Base-by-base conservation (phyloP, 2,329 filamentous ascomycete species). In the Neonectria ditissima region DNA sequence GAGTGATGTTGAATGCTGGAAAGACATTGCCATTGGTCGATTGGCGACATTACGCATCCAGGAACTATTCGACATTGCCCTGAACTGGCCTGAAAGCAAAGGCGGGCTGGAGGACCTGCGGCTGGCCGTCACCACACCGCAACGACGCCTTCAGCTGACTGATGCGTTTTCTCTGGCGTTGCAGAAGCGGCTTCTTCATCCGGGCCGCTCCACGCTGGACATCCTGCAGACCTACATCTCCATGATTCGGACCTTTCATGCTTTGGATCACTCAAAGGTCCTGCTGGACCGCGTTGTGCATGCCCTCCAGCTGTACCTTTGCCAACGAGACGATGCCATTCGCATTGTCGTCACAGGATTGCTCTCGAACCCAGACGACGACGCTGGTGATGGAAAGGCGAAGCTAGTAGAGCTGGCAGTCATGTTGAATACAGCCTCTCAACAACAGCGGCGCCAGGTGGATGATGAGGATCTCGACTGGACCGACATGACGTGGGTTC, bases 401-500 rank as follows among this genome's bases (percentile, higher is more conserved):
- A 90, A 80, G 74, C 86, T 92, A 4, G 82, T 87, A 26, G 91
- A 93, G 75, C 83, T 94, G 11, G 91, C 91, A 1, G 80, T 84
- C 14, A 82, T 93, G 43, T 85, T 94, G 52, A 85, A 87, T 39
- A 87, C 90, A 65, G 84, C 87, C 0, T 80, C 86, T 10, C 84
- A 88, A 64, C 82, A 85, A 62, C 80, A 83, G 14, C 81, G 83
- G 9, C 80, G 80, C 39, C 83, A 84, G 20, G 79, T 82, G 9
- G 86, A 89, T 26, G 88, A 89, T 65, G 89, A 91, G 60, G 92
- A 93, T 55, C 84, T 96, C 16, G 92, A 97, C 77, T 98, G 92
- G 91, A 87, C 93, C 74, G 94, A 99, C 77, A 92, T 97, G 90
- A 87, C 89, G 9, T 99, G 96, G 96, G 84, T 93, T 37, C 96